These are phyloP conservation scores for Podila minutissima DNA, from an alignment of 192 early-diverging fungal genomes.

Conservation along the genomic window DNA sequence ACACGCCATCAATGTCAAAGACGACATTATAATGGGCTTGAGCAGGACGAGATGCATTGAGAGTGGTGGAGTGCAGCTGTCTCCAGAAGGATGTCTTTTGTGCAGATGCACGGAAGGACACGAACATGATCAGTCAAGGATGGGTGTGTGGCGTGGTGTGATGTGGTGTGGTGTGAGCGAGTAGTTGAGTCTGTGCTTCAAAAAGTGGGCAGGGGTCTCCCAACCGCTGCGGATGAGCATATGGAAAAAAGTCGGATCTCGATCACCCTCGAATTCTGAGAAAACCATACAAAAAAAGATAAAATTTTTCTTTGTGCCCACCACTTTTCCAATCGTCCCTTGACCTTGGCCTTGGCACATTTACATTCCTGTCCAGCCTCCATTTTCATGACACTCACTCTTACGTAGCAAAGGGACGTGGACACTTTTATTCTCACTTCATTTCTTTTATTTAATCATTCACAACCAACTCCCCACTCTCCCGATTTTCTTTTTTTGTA, in stretches of 20 bases:
- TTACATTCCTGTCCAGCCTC: neutral
- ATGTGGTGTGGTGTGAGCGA: too few relatives aligned
- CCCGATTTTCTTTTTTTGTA: neutral
- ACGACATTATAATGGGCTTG: conserved; percentile 55
- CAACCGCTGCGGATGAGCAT: too few relatives aligned
- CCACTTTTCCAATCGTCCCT: neutral
- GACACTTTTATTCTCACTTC: neutral
- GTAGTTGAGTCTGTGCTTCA: too few relatives aligned
- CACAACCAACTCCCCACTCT: conserved; percentile 5
- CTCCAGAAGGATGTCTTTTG: neutral
- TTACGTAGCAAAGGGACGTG: too few relatives aligned
- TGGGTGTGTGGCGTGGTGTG: too few relatives aligned
- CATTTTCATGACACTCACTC: neutral
- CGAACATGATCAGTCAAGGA: too few relatives aligned
- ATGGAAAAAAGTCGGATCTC: too few relatives aligned
- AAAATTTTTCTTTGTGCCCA: neutral
- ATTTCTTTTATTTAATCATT: neutral
- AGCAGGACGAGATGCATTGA: neutral
- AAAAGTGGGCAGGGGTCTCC: too few relatives aligned
- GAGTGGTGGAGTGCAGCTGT: conserved; percentile 12
- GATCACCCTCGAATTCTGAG: neutral
- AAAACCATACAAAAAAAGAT: neutral
- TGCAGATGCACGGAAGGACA: neutral
- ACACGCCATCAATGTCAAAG: conserved; percentile 91
- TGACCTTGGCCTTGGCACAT: neutral